These are phyloP conservation scores for Silene noctiflora DNA, from an alignment of 179 eudicot species.

Conservation along the genomic window DNA sequence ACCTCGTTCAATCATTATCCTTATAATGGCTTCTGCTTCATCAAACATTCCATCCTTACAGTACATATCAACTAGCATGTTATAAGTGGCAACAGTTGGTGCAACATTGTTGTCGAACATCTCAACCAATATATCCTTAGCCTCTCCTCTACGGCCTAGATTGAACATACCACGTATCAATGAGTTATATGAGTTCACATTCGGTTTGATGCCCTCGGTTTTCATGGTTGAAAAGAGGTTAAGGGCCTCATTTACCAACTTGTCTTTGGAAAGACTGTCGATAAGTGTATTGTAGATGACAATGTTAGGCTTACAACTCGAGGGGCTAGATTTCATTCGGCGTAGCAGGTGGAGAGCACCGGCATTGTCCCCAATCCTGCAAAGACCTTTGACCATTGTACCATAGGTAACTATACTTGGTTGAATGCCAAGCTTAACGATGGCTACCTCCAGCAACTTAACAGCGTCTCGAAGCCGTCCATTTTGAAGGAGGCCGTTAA, in stretches of 20 bases:
- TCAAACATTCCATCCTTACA: conserved; percentile 1
- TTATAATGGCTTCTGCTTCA: neutral
- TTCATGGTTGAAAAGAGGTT: neutral
- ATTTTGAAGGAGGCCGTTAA: conserved; percentile 10
- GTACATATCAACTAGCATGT: neutral
- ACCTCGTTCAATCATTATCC: neutral
- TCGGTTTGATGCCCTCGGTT: neutral
- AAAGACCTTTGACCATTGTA: conserved; percentile 20
- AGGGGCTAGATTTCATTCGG: neutral
- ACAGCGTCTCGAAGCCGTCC: neutral
- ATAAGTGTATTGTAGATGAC: conserved; percentile 4
- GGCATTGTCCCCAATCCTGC: conserved; percentile 2
- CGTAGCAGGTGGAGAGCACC: neutral
- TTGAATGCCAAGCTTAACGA: neutral
- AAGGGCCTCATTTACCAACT: neutral
- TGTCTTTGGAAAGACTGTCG: neutral
- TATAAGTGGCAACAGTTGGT: neutral
- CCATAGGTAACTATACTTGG: conserved; percentile 8
- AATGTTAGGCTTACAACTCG: neutral
- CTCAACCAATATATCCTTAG: neutral
- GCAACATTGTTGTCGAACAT: neutral
- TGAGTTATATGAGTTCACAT: neutral
- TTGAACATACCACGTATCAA: neutral
- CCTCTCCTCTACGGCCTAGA: neutral
- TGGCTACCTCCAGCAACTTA: neutral